These are phyloP conservation scores for Phoenix dactylifera DNA, from an alignment of 176 grass and related monocot species.

Conservation along the genomic window DNA sequence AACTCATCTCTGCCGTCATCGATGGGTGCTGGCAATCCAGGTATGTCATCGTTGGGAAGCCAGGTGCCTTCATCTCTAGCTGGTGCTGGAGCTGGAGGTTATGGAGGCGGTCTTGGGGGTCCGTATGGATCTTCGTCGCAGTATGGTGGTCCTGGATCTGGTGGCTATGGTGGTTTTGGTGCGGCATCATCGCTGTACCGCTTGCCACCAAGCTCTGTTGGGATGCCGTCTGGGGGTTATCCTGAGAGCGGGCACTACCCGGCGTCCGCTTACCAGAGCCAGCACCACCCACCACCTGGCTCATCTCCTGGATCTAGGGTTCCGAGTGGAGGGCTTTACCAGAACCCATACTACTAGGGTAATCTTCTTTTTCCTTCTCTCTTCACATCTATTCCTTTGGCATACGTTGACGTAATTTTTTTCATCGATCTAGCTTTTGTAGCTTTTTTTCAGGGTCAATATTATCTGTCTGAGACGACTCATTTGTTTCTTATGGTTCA, in stretches of 20 bases:
- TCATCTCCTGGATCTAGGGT: conserved; percentile 52
- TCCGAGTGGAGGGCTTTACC: conserved; percentile 50
- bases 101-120: conserved; percentile 37
- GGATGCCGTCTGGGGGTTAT: conserved; percentile 39
- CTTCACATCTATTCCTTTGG: too few species aligned
- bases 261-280: conserved; percentile 43
- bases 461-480: too few species aligned
- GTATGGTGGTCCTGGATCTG: conserved; percentile 49
- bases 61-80: conserved; percentile 36
- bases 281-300: conserved; percentile 43
- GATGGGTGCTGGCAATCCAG: conserved; percentile 38
- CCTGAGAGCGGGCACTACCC: conserved; percentile 63
- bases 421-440: too few species aligned
- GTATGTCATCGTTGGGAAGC: conserved; percentile 38
- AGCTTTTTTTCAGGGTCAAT: too few species aligned
- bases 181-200: conserved; percentile 46
- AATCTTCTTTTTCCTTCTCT: conserved; percentile 3
- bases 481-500: too few species aligned
- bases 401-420: too few species aligned
- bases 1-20: conserved; percentile 41
- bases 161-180: conserved; percentile 55
- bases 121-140: conserved; percentile 48
- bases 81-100: conserved; percentile 34
- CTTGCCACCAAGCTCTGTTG: conserved; percentile 42
- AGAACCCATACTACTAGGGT: conserved; percentile 93